Conservation (phyloP, 2,329 filamentous ascomycete species). For the Botrytis sinoallii region DNA sequence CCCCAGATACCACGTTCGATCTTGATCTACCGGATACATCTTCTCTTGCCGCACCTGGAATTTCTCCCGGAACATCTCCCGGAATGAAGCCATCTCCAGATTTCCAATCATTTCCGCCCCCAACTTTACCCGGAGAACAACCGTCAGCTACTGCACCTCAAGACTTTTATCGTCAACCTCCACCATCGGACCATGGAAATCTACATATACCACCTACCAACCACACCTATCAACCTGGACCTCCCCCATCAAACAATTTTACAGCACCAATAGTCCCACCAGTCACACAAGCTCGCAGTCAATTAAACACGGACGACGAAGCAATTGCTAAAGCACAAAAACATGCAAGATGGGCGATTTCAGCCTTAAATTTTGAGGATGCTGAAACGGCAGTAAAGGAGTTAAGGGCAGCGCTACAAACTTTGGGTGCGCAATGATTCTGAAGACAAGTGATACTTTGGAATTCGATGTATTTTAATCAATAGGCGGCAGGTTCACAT, state of each 20-base stretch:
- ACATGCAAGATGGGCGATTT: constrained; percentile 95
- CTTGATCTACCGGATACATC: constrained; percentile 33
- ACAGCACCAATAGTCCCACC: constrained; percentile 23
- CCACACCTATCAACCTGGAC: constrained; percentile 18
- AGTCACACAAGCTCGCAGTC: constrained; percentile 24
- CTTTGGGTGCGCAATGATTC: constrained; percentile 33
- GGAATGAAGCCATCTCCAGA: constrained; percentile 27
- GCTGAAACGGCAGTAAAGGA: constrained; percentile 86
- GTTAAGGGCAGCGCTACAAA: constrained; percentile 66
- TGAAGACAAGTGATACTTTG: not conserved
- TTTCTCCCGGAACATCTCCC: constrained; percentile 28
- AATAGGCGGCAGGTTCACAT: not conserved
- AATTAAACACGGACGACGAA: constrained; percentile 62
- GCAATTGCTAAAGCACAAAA: constrained; percentile 81
- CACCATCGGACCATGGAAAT: constrained; percentile 28
- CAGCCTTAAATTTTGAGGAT: constrained; percentile 94
- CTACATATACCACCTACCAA: constrained; percentile 32
- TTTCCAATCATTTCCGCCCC: constrained; percentile 38
- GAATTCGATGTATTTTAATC: not conserved
- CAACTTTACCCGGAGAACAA: constrained; percentile 27
- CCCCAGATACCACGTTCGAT: constrained; percentile 29
- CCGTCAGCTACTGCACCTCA: constrained; percentile 34
- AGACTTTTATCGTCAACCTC: constrained; percentile 38
- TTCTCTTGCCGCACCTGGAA: constrained; percentile 26
- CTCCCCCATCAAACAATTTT: constrained; percentile 25